These are phyloP conservation scores for Saccharomycopsis babjevae DNA, from an alignment of 805 yeast species.

Conservation along the genomic window DNA sequence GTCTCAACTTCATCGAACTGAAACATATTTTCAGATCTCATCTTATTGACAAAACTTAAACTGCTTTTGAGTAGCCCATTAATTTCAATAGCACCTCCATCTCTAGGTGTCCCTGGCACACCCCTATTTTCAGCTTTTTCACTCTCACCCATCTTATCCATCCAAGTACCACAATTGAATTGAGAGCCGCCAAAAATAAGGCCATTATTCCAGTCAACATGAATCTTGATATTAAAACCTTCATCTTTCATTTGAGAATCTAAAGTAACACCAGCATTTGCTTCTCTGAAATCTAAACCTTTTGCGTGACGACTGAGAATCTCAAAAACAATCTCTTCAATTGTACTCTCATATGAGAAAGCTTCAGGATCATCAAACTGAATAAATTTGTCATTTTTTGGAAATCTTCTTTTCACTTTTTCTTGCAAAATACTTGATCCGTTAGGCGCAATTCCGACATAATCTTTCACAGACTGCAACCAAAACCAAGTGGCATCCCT, in stretches of 20 bases:
- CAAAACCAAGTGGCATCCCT: conserved; percentile 97
- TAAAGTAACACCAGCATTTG: conserved; percentile 82
- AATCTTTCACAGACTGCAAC: conserved; percentile 80
- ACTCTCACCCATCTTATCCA: conserved; percentile 99
- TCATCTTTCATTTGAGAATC: conserved; percentile 89
- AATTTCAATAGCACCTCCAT: conserved; percentile 92
- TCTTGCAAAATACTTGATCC: conserved; percentile 61
- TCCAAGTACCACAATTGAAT: conserved; percentile 96
- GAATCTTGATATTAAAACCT: conserved; percentile 77
- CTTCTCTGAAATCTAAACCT: conserved; percentile 84
- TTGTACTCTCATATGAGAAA: conserved; percentile 56
- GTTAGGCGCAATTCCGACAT: conserved; percentile 53
- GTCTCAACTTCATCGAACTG: conserved; percentile 46
- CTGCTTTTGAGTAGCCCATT: conserved; percentile 81
- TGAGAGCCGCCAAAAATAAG: conserved; percentile 86
- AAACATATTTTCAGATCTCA: conserved; percentile 47
- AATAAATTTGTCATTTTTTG: conserved; percentile 74
- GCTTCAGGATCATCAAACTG: conserved; percentile 63
- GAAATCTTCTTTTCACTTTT: conserved; percentile 74
- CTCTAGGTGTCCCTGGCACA: conserved; percentile 95
- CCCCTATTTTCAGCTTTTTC: conserved; percentile 74
- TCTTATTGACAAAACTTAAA: conserved; percentile 63
- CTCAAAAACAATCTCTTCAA: conserved; percentile 74
- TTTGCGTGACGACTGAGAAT: conserved; percentile 79
- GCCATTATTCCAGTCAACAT: conserved; percentile 86